Conservation (phyloP, 2,329 filamentous ascomycete genomes). For the Metarhizium anisopliae region DNA sequence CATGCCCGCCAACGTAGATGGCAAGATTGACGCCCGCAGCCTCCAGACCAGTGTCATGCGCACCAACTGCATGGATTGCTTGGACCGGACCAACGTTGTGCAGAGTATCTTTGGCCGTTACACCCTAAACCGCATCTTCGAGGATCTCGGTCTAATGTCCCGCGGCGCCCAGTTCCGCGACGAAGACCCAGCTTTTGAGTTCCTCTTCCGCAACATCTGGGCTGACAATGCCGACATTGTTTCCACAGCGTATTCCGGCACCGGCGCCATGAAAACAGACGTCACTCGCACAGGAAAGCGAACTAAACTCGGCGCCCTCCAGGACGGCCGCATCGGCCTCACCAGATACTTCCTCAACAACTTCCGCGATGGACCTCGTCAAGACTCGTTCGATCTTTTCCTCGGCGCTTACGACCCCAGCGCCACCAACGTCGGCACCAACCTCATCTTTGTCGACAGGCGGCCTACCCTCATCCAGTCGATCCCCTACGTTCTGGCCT, state of each 20-base stretch:
- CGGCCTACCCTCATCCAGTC: conserved; percentile 82
- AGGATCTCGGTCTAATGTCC: conserved; percentile 70
- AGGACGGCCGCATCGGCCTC: conserved; percentile 80
- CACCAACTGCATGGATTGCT: conserved; percentile 98
- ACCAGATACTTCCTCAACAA: conserved; percentile 91
- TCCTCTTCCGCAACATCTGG: conserved; percentile 94
- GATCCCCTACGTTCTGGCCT: conserved; percentile 84
- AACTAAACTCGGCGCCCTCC: conserved; percentile 74
- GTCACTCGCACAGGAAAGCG: conserved; percentile 89
- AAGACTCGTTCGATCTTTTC: conserved; percentile 94
- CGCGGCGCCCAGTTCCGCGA: conserved; percentile 67
- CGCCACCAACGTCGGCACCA: conserved; percentile 59
- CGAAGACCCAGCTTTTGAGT: conserved; percentile 74
- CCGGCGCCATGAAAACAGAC: conserved; percentile 95
- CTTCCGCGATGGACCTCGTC: conserved; percentile 84
- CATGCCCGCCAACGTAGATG: conserved; percentile 61
- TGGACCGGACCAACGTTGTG: conserved; percentile 95
- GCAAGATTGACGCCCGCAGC: conserved; percentile 69
- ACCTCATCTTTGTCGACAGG: conserved; percentile 72
- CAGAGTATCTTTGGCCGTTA: conserved; percentile 93
- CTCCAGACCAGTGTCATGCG: conserved; percentile 85
- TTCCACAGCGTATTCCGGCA: conserved; percentile 86
- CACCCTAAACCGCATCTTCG: conserved; percentile 80
- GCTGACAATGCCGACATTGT: conserved; percentile 97
- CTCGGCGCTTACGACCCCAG: conserved; percentile 76